Percentiles rank a stretch among this genome's conserved stretches.
These are phyloP conservation scores for Dichomitus squalens DNA, from an alignment of 1,284 basidiomycete species.

Conservation along the genomic window DNA sequence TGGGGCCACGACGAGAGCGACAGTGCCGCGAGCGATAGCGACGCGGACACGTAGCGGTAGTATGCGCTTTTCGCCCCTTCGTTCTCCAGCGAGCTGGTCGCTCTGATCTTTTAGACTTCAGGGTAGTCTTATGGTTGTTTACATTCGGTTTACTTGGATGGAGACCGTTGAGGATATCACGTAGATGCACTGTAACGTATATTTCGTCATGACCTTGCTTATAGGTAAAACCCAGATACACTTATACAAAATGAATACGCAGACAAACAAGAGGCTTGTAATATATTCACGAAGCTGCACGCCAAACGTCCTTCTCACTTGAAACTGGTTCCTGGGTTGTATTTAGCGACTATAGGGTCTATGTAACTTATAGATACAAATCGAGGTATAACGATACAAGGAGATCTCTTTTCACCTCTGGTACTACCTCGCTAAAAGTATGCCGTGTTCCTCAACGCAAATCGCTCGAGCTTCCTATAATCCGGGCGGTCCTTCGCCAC, in stretches of 20 bases:
- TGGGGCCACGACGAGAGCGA: constrained; percentile 90
- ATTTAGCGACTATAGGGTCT: no score
- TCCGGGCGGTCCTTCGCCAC: constrained; percentile 75
- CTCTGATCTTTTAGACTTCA: no score
- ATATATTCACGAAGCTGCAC: no score
- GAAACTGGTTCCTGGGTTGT: no score
- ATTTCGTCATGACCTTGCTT: background rate
- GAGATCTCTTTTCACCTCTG: no score
- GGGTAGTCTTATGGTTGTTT: background rate
- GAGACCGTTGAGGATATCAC: background rate
- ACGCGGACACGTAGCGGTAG: constrained; percentile 31
- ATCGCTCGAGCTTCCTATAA: constrained; percentile 63
- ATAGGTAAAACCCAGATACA: background rate
- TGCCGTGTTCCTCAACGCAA: constrained; percentile 61
- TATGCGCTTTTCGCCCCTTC: background rate
- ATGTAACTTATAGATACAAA: no score
- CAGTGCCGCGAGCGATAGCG: constrained; percentile 76
- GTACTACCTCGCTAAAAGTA: constrained; percentile 70
- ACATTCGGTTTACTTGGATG: background rate
- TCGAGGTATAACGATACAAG: no score
- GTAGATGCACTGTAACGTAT: background rate
- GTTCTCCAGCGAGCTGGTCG: no score
- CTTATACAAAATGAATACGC: no score
- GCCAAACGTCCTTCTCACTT: no score
- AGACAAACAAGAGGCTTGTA: no score